phyloP scores from a whole-genome alignment of 108 stramenopile species.

The Epipyxis sp. region DNA sequence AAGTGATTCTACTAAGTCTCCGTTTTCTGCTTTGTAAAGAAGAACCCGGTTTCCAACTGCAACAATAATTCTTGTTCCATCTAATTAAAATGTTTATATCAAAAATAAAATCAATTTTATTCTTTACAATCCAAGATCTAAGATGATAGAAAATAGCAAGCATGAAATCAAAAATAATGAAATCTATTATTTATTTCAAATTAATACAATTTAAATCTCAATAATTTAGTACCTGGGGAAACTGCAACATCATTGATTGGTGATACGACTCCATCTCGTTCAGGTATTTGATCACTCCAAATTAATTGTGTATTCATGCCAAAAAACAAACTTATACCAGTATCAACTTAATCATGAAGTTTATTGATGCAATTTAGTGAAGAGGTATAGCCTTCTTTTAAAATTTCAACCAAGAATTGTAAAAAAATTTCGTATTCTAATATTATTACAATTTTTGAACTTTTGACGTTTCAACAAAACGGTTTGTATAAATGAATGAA shows the following conservation, averaged over 20 bases:
- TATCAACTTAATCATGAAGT: too few species aligned
- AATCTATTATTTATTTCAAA: too few species aligned
- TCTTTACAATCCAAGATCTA: background rate
- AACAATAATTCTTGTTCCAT: slow-evolving; percentile 52
- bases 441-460: too few species aligned
- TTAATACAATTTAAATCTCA: background rate
- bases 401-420: too few species aligned
- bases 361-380: too few species aligned
- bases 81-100: slow-evolving; percentile 24
- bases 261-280: slow-evolving; percentile 35
- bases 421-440: too few species aligned
- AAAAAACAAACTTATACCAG: too few species aligned
- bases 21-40: slow-evolving; percentile 49
- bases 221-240: slow-evolving; percentile 7
- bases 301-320: too few species aligned
- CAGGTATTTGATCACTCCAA: slow-evolving; percentile 44
- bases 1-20: slow-evolving; percentile 48
- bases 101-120: background rate
- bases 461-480: too few species aligned
- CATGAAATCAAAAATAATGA: background rate
- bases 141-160: too few species aligned
- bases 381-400: too few species aligned
- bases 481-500: too few species aligned
- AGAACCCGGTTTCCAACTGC: slow-evolving; percentile 58
- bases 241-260: slow-evolving; percentile 46